Conservation (phyloP, 176 grass and related monocot genomes). For the Oryza longistaminata region DNA sequence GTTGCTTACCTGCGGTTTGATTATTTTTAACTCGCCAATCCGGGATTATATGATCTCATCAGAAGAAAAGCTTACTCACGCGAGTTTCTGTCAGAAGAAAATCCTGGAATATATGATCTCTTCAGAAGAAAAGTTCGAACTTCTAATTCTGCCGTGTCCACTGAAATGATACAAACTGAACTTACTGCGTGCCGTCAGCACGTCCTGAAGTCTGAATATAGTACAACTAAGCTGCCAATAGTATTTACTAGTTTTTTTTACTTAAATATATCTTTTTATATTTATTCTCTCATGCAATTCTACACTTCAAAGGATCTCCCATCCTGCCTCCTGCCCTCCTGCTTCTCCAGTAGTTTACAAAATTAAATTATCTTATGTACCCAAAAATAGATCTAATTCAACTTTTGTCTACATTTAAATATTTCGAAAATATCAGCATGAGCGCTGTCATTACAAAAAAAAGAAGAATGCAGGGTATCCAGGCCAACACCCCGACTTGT, state of each 20-base stretch:
- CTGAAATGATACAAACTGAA: not conserved
- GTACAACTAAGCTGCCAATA: not conserved
- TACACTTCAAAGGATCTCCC: not conserved
- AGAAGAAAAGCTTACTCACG: not conserved
- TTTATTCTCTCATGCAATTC: not conserved
- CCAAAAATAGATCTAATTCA: not conserved
- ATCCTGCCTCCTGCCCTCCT: not conserved
- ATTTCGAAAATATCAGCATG: not conserved
- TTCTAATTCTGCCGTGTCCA: not conserved
- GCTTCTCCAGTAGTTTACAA: not conserved
- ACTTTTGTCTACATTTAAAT: not conserved
- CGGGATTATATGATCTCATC: not conserved
- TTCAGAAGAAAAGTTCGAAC: not conserved
- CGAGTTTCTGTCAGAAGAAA: not conserved
- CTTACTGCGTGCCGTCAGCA: not conserved
- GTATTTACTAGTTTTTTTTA: not conserved
- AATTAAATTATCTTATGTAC: not conserved
- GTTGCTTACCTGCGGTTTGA: not conserved
- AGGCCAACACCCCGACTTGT: not conserved
- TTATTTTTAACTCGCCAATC: not conserved
- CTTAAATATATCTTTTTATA: not conserved
- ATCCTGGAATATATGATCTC: not conserved
- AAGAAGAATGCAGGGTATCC: not conserved
- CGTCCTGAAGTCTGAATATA: not conserved
- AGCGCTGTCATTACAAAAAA: too few relatives aligned